Base-by-base conservation (phyloP, 768 basidiomycete species). In the Leccinellum albellum region DNA sequence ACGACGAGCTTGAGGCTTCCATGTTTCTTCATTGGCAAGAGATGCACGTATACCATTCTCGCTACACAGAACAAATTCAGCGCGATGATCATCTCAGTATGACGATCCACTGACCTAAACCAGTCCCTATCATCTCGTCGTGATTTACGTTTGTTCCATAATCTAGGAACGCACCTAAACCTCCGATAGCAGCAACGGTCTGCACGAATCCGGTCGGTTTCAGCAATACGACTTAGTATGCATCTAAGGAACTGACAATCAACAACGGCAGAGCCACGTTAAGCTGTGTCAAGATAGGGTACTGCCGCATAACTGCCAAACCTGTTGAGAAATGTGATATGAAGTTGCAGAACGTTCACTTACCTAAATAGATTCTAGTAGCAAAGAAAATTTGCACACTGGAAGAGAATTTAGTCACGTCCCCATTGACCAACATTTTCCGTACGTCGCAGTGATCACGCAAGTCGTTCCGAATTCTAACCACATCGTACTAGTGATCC, bases 311-410 rank as follows among this genome's bases (percentile, higher is more conserved):
- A 24, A 54, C 50, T 58, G 49, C 26, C n/a, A 31, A 26, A 7
- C 33, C 5, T 33, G 28, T 31, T 49, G 40, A 49, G 23, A 24
- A 12, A 21, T n/a, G 21, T 13, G 12, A 37, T 17, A 15, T 8
- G 28, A 29, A 50, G 21, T 46, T n/a, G 23, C 10, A 12, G 17
- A 47, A 10, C 26, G 40, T 53, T 44, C 55, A 3, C 56, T 57
- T 35, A 46, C 54, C 53, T 33, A 51, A 40, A 48, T 55, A 51
- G 42, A 61, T 53, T 23, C 59, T 57, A 5, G 53, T 32, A 20
- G 24, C 50, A n/a, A 64, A 55, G 48, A 51, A 54, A 35, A 48
- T 23, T 13, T 57, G 58, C 20, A 57, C 37, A n/a, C 59, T 57
- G 45, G 37, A 48, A 51, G 51, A 28, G n/a, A 20, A 32, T n/a